Evolutionary conservation across 2,329 filamentous ascomycete genomes (phyloP), one percentile per base, ranked within the genome.

Genomic region (Fusarium algeriense): DNA sequence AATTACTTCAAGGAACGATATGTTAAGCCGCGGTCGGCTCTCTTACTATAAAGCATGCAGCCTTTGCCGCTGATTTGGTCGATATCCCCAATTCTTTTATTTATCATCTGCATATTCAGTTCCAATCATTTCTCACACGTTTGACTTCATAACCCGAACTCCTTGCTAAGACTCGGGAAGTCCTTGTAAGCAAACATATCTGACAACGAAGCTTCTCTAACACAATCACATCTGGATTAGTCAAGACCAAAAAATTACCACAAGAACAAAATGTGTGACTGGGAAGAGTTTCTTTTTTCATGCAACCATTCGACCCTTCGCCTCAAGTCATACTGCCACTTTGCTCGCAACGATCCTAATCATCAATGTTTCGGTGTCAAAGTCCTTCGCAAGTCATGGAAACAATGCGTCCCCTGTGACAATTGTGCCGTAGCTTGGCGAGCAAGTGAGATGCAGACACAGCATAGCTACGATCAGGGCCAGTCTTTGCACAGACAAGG

Each of bases 241-340:
- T 9, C 30, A n/a, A 56, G 13, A 26, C 38, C 26, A 32, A 14
- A 28, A 17, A 14, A 34, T 13, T 37, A 28, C 30, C 17, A n/a
- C 9, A 30, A 26, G 15, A 45, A 61, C 46, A 62, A 82, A 40
- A 93, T 93, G 91, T 93, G 91, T 74, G 88, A 91, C 77, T 93
- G 84, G 79, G 91, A 94, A 78, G 88, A 90, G 69, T 91, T 92
- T 73, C 79, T 88, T 65, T 94, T 91, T 78, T 81, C 78, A 55
- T 95, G 92, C 82, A 84, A 84, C 34, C 91, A 93, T 81, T 85
- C 84, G 8, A 81, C 83, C 19, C 80, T 86, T 30, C 87, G 89
- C 23, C 83, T 92, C 34, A 89, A 90, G 76, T 89, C 88, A 28
- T 87, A 93, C 80, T 95, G 92, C 80, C 92, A 94, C 80, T 90